These are phyloP conservation scores for Fraxinus floribunda DNA, from an alignment of 305 asterid genomes.

Conservation along the genomic window DNA sequence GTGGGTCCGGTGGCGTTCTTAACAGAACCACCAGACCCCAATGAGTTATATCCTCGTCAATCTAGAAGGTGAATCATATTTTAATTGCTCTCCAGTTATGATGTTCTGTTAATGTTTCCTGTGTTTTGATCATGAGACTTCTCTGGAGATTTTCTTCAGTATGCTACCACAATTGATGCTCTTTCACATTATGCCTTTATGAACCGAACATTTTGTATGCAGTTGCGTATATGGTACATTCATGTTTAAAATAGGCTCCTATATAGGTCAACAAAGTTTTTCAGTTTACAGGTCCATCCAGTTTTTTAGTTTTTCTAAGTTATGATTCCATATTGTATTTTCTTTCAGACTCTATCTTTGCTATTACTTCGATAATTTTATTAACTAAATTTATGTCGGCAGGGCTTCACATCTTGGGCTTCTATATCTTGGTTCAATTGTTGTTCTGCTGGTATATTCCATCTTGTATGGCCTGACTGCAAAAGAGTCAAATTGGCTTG, in stretches of 20 bases:
- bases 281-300: conserved; percentile 14
- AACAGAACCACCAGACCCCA: conserved; percentile 98
- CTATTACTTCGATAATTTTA: conserved; percentile 3
- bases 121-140: background rate
- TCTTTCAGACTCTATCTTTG: background rate
- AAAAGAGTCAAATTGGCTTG: conserved; percentile 97
- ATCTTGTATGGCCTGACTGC: conserved; percentile 96
- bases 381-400: conserved; percentile 34
- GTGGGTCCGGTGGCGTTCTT: conserved; percentile 96
- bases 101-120: conserved; percentile 6
- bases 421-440: conserved; percentile 88
- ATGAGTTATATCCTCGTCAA: conserved; percentile 91
- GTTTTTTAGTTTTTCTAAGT: conserved; percentile 1
- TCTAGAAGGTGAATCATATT: conserved; percentile 68
- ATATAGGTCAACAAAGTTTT: background rate
- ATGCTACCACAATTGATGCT: conserved; percentile 3
- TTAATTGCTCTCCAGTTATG: conserved; percentile 15
- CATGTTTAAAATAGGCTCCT: background rate
- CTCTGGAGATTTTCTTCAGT: background rate
- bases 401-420: conserved; percentile 97
- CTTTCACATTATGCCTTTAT: conserved; percentile 8
- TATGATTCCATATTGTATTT: background rate
- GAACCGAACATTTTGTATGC: background rate
- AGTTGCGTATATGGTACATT: background rate
- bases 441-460: conserved; percentile 86